Percentiles rank a stretch among this genome's conserved stretches.
Conservation (phyloP, 2,329 filamentous ascomycete species). For the Reticulascus tulasneorum region DNA sequence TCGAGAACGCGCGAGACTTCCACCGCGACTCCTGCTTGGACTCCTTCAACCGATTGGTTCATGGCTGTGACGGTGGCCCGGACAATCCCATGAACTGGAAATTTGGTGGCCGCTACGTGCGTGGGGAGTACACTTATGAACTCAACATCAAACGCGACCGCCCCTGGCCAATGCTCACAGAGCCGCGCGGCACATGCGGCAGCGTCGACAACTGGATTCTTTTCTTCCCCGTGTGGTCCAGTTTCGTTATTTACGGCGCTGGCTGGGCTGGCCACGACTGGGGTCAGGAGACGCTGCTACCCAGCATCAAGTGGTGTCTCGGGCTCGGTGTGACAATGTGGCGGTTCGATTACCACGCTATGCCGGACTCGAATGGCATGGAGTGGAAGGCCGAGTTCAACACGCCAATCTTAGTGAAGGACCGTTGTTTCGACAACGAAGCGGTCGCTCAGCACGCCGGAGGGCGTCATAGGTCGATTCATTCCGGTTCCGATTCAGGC, state of each 20-base stretch:
- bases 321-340: constrained; percentile 17
- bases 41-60: constrained; percentile 17
- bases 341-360: constrained; percentile 22
- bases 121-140: constrained; percentile 20
- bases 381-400: constrained; percentile 20
- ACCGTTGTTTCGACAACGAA: constrained; percentile 18
- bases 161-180: constrained; percentile 18
- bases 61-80: constrained; percentile 22
- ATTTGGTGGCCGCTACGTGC: constrained; percentile 19
- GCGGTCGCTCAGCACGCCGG: too few species aligned
- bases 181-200: constrained; percentile 17
- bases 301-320: constrained; percentile 14
- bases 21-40: constrained; percentile 18
- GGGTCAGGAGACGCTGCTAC: constrained; percentile 19
- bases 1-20: constrained; percentile 10
- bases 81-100: constrained; percentile 28
- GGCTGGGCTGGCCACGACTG: constrained; percentile 21
- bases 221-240: too few species aligned
- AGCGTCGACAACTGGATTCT: constrained; percentile 18
- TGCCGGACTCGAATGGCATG: constrained; percentile 17
- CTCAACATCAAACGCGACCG: constrained; percentile 16
- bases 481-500: too few species aligned
- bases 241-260: constrained; percentile 18
- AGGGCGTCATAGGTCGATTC: too few species aligned
- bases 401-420: constrained; percentile 17